Conservation (phyloP, 169 alveolate genomes). For the Eimeria acervulina region DNA sequence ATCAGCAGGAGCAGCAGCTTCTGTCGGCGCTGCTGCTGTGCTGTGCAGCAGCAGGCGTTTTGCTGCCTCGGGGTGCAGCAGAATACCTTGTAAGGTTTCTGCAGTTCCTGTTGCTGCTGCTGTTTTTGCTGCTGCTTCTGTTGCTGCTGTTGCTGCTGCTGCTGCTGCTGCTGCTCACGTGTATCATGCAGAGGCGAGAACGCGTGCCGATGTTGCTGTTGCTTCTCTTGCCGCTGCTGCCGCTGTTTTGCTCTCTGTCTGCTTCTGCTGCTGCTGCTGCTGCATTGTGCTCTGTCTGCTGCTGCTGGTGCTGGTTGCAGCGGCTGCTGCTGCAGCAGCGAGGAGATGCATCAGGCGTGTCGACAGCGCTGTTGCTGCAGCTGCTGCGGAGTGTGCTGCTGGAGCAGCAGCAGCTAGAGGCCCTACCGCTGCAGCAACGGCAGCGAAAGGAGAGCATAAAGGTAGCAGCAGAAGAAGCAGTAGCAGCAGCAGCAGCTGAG, state of each 20-base stretch:
- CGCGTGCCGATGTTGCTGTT: background rate
- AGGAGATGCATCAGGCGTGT: background rate
- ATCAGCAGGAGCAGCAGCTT: too few relatives aligned
- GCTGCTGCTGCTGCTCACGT: background rate
- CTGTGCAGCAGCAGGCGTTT: slow-evolving; percentile 25
- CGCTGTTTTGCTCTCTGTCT: background rate
- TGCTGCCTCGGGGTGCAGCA: background rate
- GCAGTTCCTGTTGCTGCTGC: background rate
- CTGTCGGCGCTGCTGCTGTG: too few relatives aligned
- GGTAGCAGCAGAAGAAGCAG: slow-evolving; percentile 29
- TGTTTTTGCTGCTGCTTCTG: background rate
- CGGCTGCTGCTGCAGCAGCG: background rate
- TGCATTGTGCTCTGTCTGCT: background rate
- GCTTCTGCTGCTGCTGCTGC: slow-evolving; percentile 9
- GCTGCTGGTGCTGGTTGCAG: background rate
- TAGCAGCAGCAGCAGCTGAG: background rate
- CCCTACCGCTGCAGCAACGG: background rate
- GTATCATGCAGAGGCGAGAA: too few relatives aligned
- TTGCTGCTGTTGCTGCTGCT: background rate
- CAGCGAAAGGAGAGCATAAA: background rate
- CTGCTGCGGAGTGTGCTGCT: too few relatives aligned
- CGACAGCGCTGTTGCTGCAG: background rate
- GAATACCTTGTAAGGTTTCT: background rate
- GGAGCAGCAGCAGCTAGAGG: too few relatives aligned
- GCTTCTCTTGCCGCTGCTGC: background rate